These are phyloP conservation scores for Aspergillus sp. DNA, from an alignment of 2,329 filamentous ascomycete species.

Conservation along the genomic window DNA sequence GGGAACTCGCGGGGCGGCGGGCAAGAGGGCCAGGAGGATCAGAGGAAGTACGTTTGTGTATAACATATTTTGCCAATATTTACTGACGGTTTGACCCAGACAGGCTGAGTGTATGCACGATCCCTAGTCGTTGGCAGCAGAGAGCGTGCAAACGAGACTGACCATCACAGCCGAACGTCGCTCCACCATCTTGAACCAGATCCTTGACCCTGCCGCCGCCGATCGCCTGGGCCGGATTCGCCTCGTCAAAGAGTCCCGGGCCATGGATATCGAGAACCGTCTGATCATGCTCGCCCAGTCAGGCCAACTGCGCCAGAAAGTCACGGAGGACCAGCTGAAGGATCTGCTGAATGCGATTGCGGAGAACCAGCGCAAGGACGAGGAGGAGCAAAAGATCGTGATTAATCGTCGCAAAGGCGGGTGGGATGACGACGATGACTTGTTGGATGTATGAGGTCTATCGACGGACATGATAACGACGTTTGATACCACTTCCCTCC, in stretches of 20 bases:
- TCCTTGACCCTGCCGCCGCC: conserved; percentile 86
- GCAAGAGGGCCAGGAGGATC: conserved; percentile 51
- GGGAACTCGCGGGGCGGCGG: conserved; percentile 41
- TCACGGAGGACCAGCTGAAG: conserved; percentile 89
- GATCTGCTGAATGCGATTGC: conserved; percentile 77
- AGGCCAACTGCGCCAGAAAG: conserved; percentile 77
- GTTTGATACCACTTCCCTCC: not conserved
- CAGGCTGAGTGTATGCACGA: conserved; percentile 24
- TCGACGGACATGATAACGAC: not conserved
- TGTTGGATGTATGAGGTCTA: conserved; percentile 31
- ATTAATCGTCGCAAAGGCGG: conserved; percentile 73
- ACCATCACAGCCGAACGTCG: conserved; percentile 21
- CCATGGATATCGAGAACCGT: conserved; percentile 81
- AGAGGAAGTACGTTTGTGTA: conserved; percentile 48
- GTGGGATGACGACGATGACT: conserved; percentile 64
- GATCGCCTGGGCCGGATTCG: conserved; percentile 91
- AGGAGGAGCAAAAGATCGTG: conserved; percentile 71
- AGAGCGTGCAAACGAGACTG: conserved; percentile 2
- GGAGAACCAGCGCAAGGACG: conserved; percentile 53
- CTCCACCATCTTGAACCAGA: conserved; percentile 65
- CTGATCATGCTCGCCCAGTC: conserved; percentile 83
- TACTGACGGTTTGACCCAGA: conserved; percentile 7
- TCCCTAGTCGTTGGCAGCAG: not conserved
- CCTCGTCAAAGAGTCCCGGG: conserved; percentile 87
- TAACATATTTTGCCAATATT: not conserved